Base-by-base conservation (phyloP, 2,329 filamentous ascomycete species). In the Aciculosporium take region DNA sequence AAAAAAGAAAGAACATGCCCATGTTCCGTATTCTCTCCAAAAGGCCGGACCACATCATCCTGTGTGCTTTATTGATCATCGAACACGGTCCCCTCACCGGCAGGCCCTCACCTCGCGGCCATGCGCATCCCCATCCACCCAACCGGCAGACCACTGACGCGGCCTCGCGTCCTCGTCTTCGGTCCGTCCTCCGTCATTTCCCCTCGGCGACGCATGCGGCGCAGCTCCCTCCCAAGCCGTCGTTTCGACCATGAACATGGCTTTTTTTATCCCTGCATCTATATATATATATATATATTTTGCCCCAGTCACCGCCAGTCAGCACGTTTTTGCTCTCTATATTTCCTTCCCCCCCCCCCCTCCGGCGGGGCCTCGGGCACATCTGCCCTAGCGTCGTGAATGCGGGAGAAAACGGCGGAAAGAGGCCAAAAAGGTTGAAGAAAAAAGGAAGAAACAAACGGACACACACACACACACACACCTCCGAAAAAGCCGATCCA, bases 401-500 rank as follows among this genome's bases (percentile, higher is more conserved):
- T n/a, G n/a, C 13, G 27, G 9, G 9, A 10, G 27, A 28, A 28
- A 28, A 28, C 8, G 5, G 25, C 5, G 7, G n/a, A n/a, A 29
- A n/a, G 3, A 29, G 12, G 3, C 30, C 43, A 7, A 24, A 17
- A 17, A 37, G 3, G 27, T 32, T 24, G 12, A 38, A 7, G 20
- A 13, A 27, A 37, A 20, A 27, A 27, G 8, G 15, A 12, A 44
- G 25, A 43, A 35, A 41, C 12, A 33, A 15, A n/a, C 8, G 3
- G 5, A 31, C 20, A 18, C 9, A 34, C 23, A 25, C 6, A 33
- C 33, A n/a, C 23, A 41, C 37, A 54, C 72, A 59, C 53, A 79
- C 76, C 65, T 67, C 45, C 76, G 66, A 54, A 79, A 81, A 53
- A 74, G 63, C 44, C 76, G 67, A 53, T 72, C 66, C 31, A 80